phyloP scores from a whole-genome alignment of 352 stramenopile genomes.

The Plasmopara viticola region DNA sequence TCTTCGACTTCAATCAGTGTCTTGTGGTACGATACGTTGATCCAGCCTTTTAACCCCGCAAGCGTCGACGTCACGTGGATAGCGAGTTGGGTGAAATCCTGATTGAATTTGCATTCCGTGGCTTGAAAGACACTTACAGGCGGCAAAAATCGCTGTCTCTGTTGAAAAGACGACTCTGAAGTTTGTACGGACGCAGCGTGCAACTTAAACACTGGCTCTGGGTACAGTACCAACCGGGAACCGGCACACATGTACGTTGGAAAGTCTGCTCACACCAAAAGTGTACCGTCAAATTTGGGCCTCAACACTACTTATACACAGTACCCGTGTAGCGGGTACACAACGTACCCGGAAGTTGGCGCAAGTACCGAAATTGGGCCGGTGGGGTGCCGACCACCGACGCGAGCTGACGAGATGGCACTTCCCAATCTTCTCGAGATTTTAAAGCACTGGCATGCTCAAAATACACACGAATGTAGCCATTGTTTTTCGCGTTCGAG shows the following conservation, averaged over 20 bases:
- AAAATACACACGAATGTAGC: conserved; percentile 62
- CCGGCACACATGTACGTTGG: conserved; percentile 52
- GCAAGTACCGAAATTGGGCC: conserved; percentile 44
- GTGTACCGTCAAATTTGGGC: neutral
- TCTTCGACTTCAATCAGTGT: conserved; percentile 51
- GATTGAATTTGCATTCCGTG: conserved; percentile 59
- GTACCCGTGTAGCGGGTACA: neutral
- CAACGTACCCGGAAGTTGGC: conserved; percentile 42
- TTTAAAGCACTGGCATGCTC: conserved; percentile 23
- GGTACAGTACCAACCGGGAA: conserved; percentile 43
- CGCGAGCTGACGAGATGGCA: conserved; percentile 27
- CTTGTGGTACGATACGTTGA: conserved; percentile 52
- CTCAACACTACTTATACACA: too few relatives aligned
- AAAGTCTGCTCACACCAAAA: conserved; percentile 32
- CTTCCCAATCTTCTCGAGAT: conserved; percentile 12
- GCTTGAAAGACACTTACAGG: conserved; percentile 65
- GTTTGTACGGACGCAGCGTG: conserved; percentile 17
- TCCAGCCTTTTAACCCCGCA: conserved; percentile 52
- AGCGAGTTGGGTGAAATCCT: conserved; percentile 60
- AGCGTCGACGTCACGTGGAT: conserved; percentile 64
- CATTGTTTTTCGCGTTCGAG: conserved; percentile 61
- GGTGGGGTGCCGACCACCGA: conserved; percentile 17
- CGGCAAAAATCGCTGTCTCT: conserved; percentile 45
- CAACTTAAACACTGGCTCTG: conserved; percentile 41
- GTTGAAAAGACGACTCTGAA: conserved; percentile 11